phyloP scores from a whole-genome alignment of 495 filamentous ascomycete genomes.

The Talaromyces trachyspermus region DNA sequence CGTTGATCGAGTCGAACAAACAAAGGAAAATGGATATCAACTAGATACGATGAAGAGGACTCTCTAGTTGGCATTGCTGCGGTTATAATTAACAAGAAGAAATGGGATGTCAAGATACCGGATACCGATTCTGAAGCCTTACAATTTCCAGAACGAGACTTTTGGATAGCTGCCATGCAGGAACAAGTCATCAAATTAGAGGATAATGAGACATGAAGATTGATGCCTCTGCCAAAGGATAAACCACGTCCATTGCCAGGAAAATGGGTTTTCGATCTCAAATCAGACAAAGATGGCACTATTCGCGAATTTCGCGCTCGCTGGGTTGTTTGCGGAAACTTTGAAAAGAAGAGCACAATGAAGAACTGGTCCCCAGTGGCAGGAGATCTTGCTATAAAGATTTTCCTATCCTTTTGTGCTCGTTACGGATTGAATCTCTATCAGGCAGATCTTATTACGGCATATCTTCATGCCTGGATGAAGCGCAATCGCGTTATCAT shows the following conservation, averaged over 20 bases:
- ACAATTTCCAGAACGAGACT: background rate
- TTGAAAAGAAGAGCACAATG: background rate
- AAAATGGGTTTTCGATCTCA: conserved; percentile 5
- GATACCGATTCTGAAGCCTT: background rate
- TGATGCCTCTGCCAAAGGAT: background rate
- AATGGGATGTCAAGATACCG: conserved; percentile 1
- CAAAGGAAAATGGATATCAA: no score
- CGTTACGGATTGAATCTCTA: background rate
- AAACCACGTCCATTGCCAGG: background rate
- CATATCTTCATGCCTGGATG: background rate
- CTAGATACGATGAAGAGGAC: no score
- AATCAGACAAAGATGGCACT: background rate
- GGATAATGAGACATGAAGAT: conserved; percentile 1
- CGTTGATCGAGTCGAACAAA: no score
- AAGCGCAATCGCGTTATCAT: background rate
- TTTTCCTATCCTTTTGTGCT: conserved; percentile 2
- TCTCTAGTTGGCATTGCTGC: no score
- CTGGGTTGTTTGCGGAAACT: conserved; percentile 7
- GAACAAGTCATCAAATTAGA: background rate
- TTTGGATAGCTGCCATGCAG: background rate
- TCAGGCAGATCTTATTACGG: background rate
- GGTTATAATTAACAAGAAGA: background rate
- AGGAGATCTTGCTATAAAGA: background rate
- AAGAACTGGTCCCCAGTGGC: background rate
- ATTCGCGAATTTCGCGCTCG: conserved; percentile 1